Evolutionary conservation across 2,329 filamentous ascomycete species (phyloP).

Genomic region (Thelonectria discophora): DNA sequence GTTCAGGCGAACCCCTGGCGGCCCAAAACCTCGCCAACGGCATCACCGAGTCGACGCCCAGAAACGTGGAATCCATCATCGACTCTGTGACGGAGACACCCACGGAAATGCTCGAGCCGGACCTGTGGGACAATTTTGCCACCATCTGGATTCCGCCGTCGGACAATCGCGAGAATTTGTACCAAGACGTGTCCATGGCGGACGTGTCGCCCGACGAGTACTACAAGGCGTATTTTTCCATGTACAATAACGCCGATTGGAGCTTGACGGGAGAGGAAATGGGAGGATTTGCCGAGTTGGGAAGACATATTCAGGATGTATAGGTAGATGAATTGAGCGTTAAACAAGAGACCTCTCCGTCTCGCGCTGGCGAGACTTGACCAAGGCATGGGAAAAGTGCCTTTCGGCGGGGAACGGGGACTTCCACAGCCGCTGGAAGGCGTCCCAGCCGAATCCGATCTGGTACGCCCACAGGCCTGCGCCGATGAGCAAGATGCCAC

Average conservation of each 20-base stretch:
- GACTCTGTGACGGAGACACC: slow-evolving; percentile 10
- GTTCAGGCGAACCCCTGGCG: slow-evolving; percentile 5
- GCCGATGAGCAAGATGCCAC: neutral
- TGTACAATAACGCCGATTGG: slow-evolving; percentile 43
- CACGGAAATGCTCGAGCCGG: slow-evolving; percentile 38
- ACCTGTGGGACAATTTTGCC: slow-evolving; percentile 41
- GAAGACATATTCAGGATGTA: slow-evolving; percentile 40
- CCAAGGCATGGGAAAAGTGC: neutral
- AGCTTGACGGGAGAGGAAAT: slow-evolving; percentile 41
- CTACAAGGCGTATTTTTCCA: slow-evolving; percentile 42
- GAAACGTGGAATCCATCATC: slow-evolving; percentile 11
- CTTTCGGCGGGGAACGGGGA: no score
- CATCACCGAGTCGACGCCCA: slow-evolving; percentile 23
- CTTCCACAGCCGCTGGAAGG: neutral
- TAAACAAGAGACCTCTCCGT: neutral
- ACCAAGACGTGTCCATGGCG: slow-evolving; percentile 38
- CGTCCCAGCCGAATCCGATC: no score
- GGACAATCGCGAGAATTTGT: slow-evolving; percentile 27
- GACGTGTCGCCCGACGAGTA: slow-evolving; percentile 40
- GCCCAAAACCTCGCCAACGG: slow-evolving; percentile 2
- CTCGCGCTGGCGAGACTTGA: neutral
- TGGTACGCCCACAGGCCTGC: neutral
- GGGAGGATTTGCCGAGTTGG: slow-evolving; percentile 41
- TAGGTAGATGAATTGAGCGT: slow-evolving; percentile 10
- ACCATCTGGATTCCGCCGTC: slow-evolving; percentile 38